Conservation (phyloP, 73 alveolate species). For the Symbiodinium natans region DNA sequence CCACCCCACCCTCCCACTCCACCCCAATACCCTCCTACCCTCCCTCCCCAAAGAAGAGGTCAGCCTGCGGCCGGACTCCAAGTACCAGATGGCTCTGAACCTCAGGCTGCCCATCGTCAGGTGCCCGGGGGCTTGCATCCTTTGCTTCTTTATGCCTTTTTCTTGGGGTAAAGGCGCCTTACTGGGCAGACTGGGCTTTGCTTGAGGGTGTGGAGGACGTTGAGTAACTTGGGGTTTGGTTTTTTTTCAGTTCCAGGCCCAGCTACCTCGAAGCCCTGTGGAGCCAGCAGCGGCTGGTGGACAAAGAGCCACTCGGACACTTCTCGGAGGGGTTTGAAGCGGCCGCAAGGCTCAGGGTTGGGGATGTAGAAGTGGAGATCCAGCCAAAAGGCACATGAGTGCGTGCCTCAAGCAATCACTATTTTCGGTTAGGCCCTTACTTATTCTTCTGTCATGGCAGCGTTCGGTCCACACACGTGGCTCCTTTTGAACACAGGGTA, state of each 20-base stretch:
- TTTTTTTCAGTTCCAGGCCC: neutral
- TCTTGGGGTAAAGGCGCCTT: no score
- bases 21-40: neutral
- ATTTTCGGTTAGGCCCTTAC: no score
- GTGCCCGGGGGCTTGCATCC: neutral
- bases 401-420: no score
- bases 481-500: neutral
- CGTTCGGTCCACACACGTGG: neutral
- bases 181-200: no score
- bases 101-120: slow-evolving; percentile 59
- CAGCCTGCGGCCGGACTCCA: slow-evolving; percentile 77
- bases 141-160: neutral
- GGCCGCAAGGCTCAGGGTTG: neutral
- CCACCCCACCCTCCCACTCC: neutral
- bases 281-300: slow-evolving; percentile 63
- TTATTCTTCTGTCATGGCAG: no score
- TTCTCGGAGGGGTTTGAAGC: neutral
- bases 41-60: slow-evolving; percentile 6
- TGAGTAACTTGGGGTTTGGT: no score
- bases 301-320: slow-evolving; percentile 13
- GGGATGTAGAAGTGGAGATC: neutral
- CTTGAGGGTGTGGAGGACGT: no score
- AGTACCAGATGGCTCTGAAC: slow-evolving; percentile 57
- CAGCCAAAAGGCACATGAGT: neutral
- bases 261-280: slow-evolving; percentile 61